Evolutionary conservation across 192 early-diverging fungal species (phyloP), one percentile per base, ranked within the genome.

Genomic region (Mortierella alpina): DNA sequence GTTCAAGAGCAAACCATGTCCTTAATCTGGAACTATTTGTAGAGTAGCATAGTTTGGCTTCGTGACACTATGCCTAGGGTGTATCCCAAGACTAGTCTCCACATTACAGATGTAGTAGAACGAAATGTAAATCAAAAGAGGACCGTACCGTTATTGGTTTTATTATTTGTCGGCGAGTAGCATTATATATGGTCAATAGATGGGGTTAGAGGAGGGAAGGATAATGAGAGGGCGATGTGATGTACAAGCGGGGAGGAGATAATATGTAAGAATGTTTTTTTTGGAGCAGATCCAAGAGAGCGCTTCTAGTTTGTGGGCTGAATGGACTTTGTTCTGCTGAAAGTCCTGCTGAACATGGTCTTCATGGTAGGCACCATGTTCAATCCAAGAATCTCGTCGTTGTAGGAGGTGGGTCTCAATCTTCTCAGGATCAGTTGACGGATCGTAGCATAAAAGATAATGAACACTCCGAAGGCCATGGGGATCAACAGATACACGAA

Each of bases 401-500:
- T 93, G 78, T 89, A 88, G 50, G 83, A 66, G 41, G 93, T 77
- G 0, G 97, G 95, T 22, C 76, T 82, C 81, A 90, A 68, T 54
- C 68, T 88, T 52, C 92, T 86, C 40, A 91, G 65, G 54, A 96
- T 61, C 42, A 91, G 49, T 60, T 89, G 86, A 50, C 97, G 87
- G 17, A 91, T 44, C 22, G 88, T 86, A 4, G 91, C 87, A 76
- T 99, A 97, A 46, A 87, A 84, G 62, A 95, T 86, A 50, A 97
- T 88, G 7, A 96, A 46, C 7, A 89, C 68, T 11, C 97, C 97
- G 79, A 92, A 95, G 14, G 83, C 96, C n/a, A 97, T 79, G 10
- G 95, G 91, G 66, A 97, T 92, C 50, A 98, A 87, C 93, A 95
- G 94, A 72, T 88, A 93, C 42, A 94, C 73, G 40, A 80, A 80